Evolutionary conservation across 31 red algal genomes (phyloP).

Genomic region (Bonnemaisonia californica): DNA sequence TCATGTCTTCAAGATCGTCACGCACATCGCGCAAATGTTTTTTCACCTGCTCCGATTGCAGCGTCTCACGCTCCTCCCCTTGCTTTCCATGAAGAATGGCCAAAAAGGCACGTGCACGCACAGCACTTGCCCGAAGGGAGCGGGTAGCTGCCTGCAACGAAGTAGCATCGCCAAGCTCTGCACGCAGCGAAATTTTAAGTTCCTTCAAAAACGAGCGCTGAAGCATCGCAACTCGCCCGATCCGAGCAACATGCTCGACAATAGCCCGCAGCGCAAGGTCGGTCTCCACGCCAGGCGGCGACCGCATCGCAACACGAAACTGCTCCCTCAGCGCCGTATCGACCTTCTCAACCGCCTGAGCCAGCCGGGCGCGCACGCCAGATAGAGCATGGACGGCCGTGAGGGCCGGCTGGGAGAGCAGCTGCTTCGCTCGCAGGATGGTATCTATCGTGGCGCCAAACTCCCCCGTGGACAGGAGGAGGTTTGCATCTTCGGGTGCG

Average conservation of each 20-base stretch:
- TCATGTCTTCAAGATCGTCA: conserved; percentile 60
- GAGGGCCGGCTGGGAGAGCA: conserved; percentile 34
- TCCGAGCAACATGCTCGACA: conserved; percentile 46
- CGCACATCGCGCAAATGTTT: conserved; percentile 29
- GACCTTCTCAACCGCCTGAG: conserved; percentile 48
- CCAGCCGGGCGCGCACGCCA: conserved; percentile 30
- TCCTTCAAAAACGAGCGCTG: conserved; percentile 61
- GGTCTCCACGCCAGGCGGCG: conserved; percentile 5
- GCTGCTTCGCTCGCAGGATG: conserved; percentile 30
- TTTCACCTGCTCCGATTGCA: not conserved
- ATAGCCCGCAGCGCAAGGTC: conserved; percentile 31
- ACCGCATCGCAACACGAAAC: conserved; percentile 43
- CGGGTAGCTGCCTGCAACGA: conserved; percentile 34
- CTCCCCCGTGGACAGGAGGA: conserved; percentile 37
- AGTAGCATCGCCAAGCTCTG: conserved; percentile 27
- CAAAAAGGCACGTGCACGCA: conserved; percentile 29
- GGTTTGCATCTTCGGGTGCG: conserved; percentile 37
- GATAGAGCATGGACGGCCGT: conserved; percentile 23
- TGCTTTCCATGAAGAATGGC: conserved; percentile 22
- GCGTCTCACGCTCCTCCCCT: not conserved
- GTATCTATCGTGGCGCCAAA: conserved; percentile 54
- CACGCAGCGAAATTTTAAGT: conserved; percentile 30
- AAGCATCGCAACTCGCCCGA: conserved; percentile 41
- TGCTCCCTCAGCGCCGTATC: conserved; percentile 52
- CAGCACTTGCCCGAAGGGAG: conserved; percentile 13